These are phyloP conservation scores for Alternaria hordeiaustralica DNA, from an alignment of 2,329 filamentous ascomycete genomes.

Conservation along the genomic window DNA sequence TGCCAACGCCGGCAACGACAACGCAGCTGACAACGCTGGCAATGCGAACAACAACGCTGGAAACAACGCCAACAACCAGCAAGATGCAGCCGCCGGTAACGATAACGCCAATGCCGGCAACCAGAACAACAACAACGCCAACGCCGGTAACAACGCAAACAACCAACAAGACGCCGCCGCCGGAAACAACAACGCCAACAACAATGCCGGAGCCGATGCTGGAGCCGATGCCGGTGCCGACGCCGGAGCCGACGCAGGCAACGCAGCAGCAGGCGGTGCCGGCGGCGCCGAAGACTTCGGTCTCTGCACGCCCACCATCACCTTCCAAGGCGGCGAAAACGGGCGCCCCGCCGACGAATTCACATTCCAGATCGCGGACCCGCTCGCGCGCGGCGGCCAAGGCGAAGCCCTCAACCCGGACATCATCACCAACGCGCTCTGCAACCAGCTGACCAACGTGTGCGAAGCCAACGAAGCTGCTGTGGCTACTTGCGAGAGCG, in stretches of 20 bases:
- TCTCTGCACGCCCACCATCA: constrained; percentile 59
- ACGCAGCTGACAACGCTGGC: background rate
- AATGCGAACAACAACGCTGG: background rate
- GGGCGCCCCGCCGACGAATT: constrained; percentile 63
- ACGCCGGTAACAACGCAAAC: constrained; percentile 13
- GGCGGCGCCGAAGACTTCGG: constrained; percentile 45
- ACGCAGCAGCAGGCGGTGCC: constrained; percentile 15
- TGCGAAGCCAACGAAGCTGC: constrained; percentile 69
- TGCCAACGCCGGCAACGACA: background rate
- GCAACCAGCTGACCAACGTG: constrained; percentile 71
- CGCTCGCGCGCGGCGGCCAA: constrained; percentile 66
- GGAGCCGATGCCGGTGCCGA: constrained; percentile 6
- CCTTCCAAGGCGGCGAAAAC: constrained; percentile 63
- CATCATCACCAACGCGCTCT: constrained; percentile 76
- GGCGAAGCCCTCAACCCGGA: constrained; percentile 73
- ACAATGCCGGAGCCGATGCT: background rate
- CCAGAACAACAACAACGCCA: constrained; percentile 16
- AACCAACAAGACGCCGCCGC: constrained; percentile 24
- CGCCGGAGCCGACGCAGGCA: constrained; percentile 9
- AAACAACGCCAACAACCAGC: background rate
- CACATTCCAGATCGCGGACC: constrained; percentile 72
- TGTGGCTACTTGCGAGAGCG: constrained; percentile 59
- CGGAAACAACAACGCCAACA: constrained; percentile 9
- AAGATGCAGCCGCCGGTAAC: background rate
- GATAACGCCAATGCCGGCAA: background rate